Conservation (phyloP, 306 rosid genomes). For the Sicyos baderoa region DNA sequence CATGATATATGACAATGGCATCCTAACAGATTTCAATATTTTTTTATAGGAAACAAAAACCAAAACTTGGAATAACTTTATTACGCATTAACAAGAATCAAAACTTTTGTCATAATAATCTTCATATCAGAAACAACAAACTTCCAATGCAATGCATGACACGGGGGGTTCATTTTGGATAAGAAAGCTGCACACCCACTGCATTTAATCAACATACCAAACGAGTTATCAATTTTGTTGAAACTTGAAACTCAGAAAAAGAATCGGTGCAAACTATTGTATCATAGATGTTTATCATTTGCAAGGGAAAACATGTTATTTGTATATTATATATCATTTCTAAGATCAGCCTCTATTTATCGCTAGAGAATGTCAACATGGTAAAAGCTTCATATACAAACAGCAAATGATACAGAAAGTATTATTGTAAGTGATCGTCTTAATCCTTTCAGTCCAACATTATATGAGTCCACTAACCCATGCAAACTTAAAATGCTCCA, state of each 20-base stretch:
- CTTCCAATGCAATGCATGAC: neutral
- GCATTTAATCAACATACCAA: neutral
- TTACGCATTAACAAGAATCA: too few relatives aligned
- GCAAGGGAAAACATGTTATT: neutral
- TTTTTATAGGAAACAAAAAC: neutral
- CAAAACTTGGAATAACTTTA: neutral
- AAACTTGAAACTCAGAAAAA: neutral
- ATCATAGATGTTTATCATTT: neutral
- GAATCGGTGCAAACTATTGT: neutral
- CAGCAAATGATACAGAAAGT: neutral
- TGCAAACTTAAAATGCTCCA: neutral
- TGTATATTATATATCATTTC: neutral
- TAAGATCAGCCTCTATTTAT: constrained; percentile 1
- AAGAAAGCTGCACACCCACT: neutral
- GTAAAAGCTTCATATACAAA: neutral
- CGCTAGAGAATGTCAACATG: neutral
- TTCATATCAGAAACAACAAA: neutral
- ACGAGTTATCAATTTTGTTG: neutral
- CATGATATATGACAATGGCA: neutral
- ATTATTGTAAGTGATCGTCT: neutral
- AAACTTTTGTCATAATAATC: neutral
- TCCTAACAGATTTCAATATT: neutral
- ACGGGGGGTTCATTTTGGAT: neutral
- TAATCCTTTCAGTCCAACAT: constrained; percentile 6
- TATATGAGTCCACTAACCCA: neutral